Conservation (phyloP, 805 yeast species). For the Lipomyces sp. region DNA sequence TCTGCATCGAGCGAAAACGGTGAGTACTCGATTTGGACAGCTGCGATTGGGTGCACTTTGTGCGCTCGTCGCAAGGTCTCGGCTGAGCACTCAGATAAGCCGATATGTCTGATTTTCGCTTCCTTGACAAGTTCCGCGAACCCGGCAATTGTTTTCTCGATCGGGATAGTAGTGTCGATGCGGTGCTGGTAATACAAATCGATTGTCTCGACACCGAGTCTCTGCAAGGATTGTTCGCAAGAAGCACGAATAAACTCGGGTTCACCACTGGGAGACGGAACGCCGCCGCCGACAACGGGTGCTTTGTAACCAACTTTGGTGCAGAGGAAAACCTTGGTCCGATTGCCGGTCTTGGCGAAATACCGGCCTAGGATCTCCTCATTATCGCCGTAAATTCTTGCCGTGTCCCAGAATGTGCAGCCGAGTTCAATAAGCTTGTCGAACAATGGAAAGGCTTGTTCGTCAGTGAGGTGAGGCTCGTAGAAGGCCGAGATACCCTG, state of each 20-base stretch:
- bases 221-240: slow-evolving; percentile 28
- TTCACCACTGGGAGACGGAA: slow-evolving; percentile 42
- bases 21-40: slow-evolving; percentile 81
- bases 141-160: slow-evolving; percentile 62
- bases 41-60: slow-evolving; percentile 59
- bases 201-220: slow-evolving; percentile 39
- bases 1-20: slow-evolving; percentile 66
- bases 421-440: slow-evolving; percentile 55
- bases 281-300: slow-evolving; percentile 13
- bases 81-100: slow-evolving; percentile 74
- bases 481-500: slow-evolving; percentile 38
- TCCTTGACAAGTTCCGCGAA: slow-evolving; percentile 62
- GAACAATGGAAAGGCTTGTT: slow-evolving; percentile 58
- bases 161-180: slow-evolving; percentile 60
- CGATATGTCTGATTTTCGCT: slow-evolving; percentile 73
- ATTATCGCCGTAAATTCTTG: slow-evolving; percentile 70
- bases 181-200: slow-evolving; percentile 78
- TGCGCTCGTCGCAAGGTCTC: slow-evolving; percentile 65
- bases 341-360: slow-evolving; percentile 53
- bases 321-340: slow-evolving; percentile 58
- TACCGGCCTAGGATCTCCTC: slow-evolving; percentile 60
- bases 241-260: slow-evolving; percentile 33
- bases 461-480: slow-evolving; percentile 44
- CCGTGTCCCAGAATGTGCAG: slow-evolving; percentile 62
- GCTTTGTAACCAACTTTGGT: slow-evolving; percentile 61